phyloP scores from a whole-genome alignment of 1,284 basidiomycete species.

The Naganishia cerealis region DNA sequence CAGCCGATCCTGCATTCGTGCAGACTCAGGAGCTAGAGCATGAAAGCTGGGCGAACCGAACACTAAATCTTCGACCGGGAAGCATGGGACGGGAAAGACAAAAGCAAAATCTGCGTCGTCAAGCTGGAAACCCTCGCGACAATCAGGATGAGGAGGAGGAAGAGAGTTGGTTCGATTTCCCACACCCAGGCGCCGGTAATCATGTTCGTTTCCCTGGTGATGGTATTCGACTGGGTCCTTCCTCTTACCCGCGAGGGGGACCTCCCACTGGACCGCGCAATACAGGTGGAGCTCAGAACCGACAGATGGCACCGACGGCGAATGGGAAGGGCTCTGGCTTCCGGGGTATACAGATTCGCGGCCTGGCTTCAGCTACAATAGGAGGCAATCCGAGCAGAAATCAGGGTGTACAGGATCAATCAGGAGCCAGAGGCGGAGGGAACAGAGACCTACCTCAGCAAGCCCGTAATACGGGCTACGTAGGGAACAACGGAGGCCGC shows the following conservation, averaged over 20 bases:
- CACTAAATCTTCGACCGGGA: slow-evolving; percentile 15
- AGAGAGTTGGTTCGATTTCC: slow-evolving; percentile 20
- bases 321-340: neutral
- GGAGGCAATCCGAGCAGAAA: neutral
- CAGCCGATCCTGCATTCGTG: slow-evolving; percentile 16
- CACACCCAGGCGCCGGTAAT: slow-evolving; percentile 2
- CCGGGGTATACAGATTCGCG: slow-evolving; percentile 20
- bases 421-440: neutral
- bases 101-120: slow-evolving; percentile 18
- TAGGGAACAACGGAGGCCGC: slow-evolving; percentile 2
- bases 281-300: neutral
- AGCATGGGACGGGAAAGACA: slow-evolving; percentile 24
- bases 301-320: neutral
- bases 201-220: slow-evolving; percentile 10
- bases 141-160: slow-evolving; percentile 15
- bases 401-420: neutral
- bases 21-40: slow-evolving; percentile 14
- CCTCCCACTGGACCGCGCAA: neutral
- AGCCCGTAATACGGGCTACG: neutral
- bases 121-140: neutral
- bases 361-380: slow-evolving; percentile 6
- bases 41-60: slow-evolving; percentile 7
- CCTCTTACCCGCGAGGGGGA: neutral
- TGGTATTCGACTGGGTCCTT: slow-evolving; percentile 12
- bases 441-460: neutral